These are phyloP conservation scores for Cocos nucifera DNA, from an alignment of 176 grass and related monocot genomes.

Conservation along the genomic window DNA sequence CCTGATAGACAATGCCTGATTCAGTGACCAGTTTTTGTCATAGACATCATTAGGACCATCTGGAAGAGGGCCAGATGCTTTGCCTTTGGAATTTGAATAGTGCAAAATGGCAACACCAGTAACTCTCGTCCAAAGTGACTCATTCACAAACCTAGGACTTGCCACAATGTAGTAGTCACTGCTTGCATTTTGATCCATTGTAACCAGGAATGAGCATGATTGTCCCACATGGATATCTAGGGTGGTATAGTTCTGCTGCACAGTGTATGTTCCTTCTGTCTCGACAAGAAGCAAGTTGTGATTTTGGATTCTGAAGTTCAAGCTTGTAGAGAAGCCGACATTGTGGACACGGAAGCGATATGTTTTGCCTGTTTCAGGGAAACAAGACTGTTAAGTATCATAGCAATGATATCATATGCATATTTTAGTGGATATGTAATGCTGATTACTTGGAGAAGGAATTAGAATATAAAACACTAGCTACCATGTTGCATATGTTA, in stretches of 20 bases:
- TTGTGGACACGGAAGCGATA: conserved; percentile 86
- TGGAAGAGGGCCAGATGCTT: conserved; percentile 58
- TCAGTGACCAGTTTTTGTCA: conserved; percentile 57
- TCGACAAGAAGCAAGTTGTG: conserved; percentile 71
- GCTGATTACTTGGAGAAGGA: too few relatives aligned
- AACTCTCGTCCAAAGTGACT: conserved; percentile 47
- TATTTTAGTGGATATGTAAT: too few relatives aligned
- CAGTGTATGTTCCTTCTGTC: conserved; percentile 79
- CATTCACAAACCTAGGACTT: conserved; percentile 59
- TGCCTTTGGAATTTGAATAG: conserved; percentile 78
- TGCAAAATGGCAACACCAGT: conserved; percentile 75
- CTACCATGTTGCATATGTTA: too few relatives aligned
- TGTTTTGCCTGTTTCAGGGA: conserved; percentile 49
- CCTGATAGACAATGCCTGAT: conserved; percentile 83
- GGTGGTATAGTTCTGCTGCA: conserved; percentile 67
- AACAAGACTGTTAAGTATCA: conserved; percentile 6
- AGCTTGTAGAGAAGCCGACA: conserved; percentile 69
- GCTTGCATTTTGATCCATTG: conserved; percentile 83
- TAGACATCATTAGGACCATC: conserved; percentile 68
- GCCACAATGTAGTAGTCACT: conserved; percentile 90
- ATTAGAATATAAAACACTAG: too few relatives aligned
- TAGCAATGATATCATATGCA: background rate
- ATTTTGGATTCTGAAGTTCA: conserved; percentile 87
- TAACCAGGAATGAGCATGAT: conserved; percentile 81
- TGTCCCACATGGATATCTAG: conserved; percentile 93